These are phyloP conservation scores for Macrophomina tecta DNA, from an alignment of 2,329 filamentous ascomycete species.

Conservation along the genomic window DNA sequence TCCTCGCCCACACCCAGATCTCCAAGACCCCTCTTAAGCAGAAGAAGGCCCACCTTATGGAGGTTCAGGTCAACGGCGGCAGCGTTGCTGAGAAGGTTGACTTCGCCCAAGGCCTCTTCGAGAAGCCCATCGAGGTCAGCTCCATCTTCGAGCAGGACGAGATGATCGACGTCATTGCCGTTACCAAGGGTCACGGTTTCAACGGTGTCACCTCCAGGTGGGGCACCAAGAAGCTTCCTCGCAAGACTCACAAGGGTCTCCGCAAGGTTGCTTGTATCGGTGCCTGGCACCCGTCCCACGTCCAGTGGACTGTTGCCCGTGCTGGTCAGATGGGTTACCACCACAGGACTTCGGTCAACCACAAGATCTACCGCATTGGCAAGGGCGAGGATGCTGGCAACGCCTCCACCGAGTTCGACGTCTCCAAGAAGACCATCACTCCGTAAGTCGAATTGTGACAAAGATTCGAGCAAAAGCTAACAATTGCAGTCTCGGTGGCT, in stretches of 20 bases:
- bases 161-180: slow-evolving; percentile 98
- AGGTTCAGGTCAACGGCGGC: slow-evolving; percentile 99
- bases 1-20: slow-evolving; percentile 99
- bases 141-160: slow-evolving; percentile 99
- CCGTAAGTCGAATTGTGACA: slow-evolving; percentile 72
- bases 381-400: slow-evolving; percentile 90
- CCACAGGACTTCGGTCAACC: slow-evolving; percentile 99
- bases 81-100: slow-evolving; percentile 95
- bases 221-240: slow-evolving; percentile 99
- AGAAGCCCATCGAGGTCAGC: slow-evolving; percentile 96
- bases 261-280: slow-evolving; percentile 99
- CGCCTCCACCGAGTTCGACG: slow-evolving; percentile 92
- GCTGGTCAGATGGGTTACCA: slow-evolving; percentile 99
- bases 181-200: slow-evolving; percentile 99
- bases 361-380: slow-evolving; percentile 99
- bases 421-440: slow-evolving; percentile 99
- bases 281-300: slow-evolving; percentile 99
- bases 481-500: slow-evolving; percentile 84
- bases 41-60: slow-evolving; percentile 99
- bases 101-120: slow-evolving; percentile 93
- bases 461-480: slow-evolving; percentile 41
- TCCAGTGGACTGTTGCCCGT: slow-evolving; percentile 99
- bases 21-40: slow-evolving; percentile 99
- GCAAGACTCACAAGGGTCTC: slow-evolving; percentile 99
- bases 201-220: slow-evolving; percentile 95